Base-by-base conservation (phyloP, 768 basidiomycete species). In the Suillus tomentosus region DNA sequence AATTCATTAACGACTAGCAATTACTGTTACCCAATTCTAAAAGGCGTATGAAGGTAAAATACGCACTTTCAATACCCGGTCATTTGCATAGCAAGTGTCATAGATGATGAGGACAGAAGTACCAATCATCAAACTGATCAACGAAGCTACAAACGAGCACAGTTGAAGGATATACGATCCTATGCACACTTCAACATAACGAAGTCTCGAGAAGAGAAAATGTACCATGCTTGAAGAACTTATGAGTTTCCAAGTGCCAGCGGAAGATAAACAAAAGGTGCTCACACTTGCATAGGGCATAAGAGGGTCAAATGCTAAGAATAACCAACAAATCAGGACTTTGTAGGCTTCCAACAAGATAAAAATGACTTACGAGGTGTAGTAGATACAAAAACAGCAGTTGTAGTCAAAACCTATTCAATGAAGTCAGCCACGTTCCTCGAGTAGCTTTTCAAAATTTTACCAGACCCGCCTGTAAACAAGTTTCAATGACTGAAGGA, bases 21-120 rank as follows among this genome's bases (percentile, higher is more conserved):
- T n/a, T 13, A 9, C 34, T 54, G 27, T 54, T 34, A 34, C 31
- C 6, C 53, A 7, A 54, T 11, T 34, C 9, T n/a, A 19, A n/a
- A 54, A 31, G 10, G 19, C 3, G 11, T 13, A 19, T 19, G 31
- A 54, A 54, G 19, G 53, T 19, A n/a, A 34, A 8, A 34, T 19
- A 54, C 53, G 11, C 19, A 34, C 53, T 19, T 11, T 19, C 19
- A 54, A 34, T 34, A 54, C 1, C 5, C 2, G 17, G 4, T 31
- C 9, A 31, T 51, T 31, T 5, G 31, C 11, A 54, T 54, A 54
- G 31, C 53, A 54, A n/a, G 53, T 54, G 19, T 54, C 53, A 54
- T 54, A 54, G 53, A 36, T 34, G 53, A 54, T 54, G 53, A 54
- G 53, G 34, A 54, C 53, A 54, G 53, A 54, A 34, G 53, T 54